Base-by-base conservation (phyloP, 106 monocot genomes). In the Platanthera guangdongensis region DNA sequence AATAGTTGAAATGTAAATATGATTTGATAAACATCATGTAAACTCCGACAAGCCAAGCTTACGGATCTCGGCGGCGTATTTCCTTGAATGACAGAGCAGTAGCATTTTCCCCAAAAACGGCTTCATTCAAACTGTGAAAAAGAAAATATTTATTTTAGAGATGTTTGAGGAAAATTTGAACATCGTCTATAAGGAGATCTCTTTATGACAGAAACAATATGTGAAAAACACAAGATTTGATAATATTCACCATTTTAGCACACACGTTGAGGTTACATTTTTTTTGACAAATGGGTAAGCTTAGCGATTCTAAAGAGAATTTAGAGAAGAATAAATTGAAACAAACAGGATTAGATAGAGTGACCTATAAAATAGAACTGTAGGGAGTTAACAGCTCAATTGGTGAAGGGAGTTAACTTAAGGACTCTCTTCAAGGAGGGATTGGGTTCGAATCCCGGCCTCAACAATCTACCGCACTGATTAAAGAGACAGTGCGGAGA, bases 1-100 rank as follows among this genome's bases (percentile, higher is more conserved):
- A 48, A 74, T 45, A 74, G 4, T 51, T 49, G 39, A 50, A 16
- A 9, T 25, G 6, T 52, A 18, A 21, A 51, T 39, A 10, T 30
- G 30, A 65, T 65, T 32, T 32, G 2, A 62, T 21, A 62, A 62
- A 21, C 7, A 47, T 39, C 9, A 45, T 68, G 32, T 46, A 46
- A 68, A 68, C 19, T 28, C 13, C 68, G 45, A 1, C 63, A 55
- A 72, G 55, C 94, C 63, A 55, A 72, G 55, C 94, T 94, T 90
- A 99, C 97, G 94, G 94, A 76, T 99, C 97, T 9, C 92, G 85
- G 1, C 90, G 89, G 4, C 91, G 83, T 74, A 99, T 99, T 86
- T 94, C 97, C 84, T 92, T 94, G 83, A 99, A 86, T 78, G 89
- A 94, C 28, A 94, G 62, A 80, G 89, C 97, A 81, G 92, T 87